phyloP scores from a whole-genome alignment of 2,329 filamentous ascomycete genomes.

The Neurospora sp. region DNA sequence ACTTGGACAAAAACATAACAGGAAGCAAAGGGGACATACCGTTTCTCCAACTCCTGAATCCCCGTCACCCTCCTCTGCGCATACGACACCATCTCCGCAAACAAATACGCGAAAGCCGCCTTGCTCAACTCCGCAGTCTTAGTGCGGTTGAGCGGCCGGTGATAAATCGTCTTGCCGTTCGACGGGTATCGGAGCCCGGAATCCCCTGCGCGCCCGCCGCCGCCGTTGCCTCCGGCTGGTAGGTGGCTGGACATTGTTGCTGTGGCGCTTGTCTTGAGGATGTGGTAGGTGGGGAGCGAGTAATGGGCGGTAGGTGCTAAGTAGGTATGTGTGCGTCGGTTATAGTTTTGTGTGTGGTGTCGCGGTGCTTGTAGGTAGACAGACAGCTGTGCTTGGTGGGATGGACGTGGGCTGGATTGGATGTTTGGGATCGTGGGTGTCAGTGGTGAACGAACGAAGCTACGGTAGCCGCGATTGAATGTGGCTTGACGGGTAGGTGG shows the following conservation, averaged over 20 bases:
- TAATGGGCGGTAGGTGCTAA: background rate
- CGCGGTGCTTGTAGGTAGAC: background rate
- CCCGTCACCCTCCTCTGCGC: conserved; percentile 84
- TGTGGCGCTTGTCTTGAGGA: background rate
- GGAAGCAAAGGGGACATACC: conserved; percentile 38
- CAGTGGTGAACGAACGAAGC: background rate
- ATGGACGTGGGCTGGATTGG: background rate
- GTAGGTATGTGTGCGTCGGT: background rate
- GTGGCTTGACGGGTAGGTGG: background rate
- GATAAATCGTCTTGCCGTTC: conserved; percentile 96
- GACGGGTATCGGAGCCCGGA: conserved; percentile 75
- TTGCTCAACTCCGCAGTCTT: conserved; percentile 84
- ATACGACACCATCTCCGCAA: conserved; percentile 93
- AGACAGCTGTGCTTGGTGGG: background rate
- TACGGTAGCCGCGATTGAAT: background rate
- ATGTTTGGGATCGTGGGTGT: background rate
- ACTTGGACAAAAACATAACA: too few species aligned
- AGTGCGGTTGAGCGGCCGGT: conserved; percentile 83
- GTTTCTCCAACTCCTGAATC: conserved; percentile 86
- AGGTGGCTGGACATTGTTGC: background rate
- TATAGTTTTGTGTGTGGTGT: background rate
- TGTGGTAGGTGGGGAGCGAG: background rate
- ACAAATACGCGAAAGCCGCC: conserved; percentile 90
- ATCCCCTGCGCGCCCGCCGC: background rate
- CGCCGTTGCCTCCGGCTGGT: background rate